phyloP scores from a whole-genome alignment of 2,329 filamentous ascomycete species.

The Pestalotiopsis sp. region DNA sequence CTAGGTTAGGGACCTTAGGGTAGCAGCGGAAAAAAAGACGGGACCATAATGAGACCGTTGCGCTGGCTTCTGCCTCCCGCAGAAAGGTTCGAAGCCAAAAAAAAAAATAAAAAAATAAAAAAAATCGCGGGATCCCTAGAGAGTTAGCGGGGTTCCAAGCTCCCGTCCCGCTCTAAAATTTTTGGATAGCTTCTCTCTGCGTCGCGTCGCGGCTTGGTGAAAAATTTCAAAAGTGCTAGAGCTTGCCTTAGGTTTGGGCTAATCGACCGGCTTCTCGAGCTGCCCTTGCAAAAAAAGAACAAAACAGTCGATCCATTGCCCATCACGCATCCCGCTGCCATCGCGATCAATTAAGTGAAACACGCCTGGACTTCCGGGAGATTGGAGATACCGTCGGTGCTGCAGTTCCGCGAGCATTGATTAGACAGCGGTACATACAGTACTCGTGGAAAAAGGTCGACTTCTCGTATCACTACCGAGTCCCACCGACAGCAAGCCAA shows the following conservation, averaged over 20 bases:
- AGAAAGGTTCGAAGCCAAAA: not conserved
- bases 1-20: no score
- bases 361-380: not conserved
- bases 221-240: not conserved
- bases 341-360: not conserved
- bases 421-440: not conserved
- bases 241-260: not conserved
- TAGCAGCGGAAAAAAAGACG: no score
- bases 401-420: not conserved
- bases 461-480: not conserved
- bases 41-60: not conserved
- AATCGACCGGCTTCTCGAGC: not conserved
- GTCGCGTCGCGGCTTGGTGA: not conserved
- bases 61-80: not conserved
- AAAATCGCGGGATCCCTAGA: not conserved
- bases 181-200: conserved; percentile 4
- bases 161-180: not conserved
- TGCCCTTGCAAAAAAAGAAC: not conserved
- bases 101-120: not conserved
- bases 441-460: not conserved
- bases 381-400: not conserved
- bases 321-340: not conserved
- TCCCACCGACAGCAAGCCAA: not conserved
- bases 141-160: not conserved
- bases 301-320: not conserved